These are phyloP conservation scores for Epichloe amarillans DNA, from an alignment of 2,329 filamentous ascomycete genomes.

Conservation along the genomic window DNA sequence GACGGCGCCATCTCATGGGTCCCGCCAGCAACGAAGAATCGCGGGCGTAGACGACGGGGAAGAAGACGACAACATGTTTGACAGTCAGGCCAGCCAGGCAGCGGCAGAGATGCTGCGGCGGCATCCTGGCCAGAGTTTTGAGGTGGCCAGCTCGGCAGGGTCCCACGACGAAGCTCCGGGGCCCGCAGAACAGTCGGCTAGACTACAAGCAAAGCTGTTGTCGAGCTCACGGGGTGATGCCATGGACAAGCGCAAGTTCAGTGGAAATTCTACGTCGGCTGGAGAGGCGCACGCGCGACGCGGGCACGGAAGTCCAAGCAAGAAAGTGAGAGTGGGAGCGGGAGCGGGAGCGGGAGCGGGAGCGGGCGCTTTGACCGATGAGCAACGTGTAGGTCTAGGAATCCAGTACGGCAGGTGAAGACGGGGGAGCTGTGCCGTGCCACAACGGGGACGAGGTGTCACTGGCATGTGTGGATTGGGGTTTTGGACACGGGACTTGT, in stretches of 20 bases:
- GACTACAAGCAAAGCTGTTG: constrained; percentile 38
- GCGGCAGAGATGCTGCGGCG: constrained; percentile 63
- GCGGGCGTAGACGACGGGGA: constrained; percentile 17
- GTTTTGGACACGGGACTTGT: too few species aligned
- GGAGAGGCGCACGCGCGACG: constrained; percentile 21
- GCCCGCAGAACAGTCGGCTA: constrained; percentile 29
- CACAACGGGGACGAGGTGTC: too few species aligned
- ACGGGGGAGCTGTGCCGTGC: neutral
- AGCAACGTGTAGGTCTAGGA: constrained; percentile 34
- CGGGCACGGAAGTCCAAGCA: constrained; percentile 32
- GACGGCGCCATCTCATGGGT: constrained; percentile 9
- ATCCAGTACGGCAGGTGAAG: constrained; percentile 32
- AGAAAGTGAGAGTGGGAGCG: constrained; percentile 33
- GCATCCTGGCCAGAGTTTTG: constrained; percentile 39
- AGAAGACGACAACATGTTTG: constrained; percentile 47
- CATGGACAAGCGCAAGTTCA: constrained; percentile 39
- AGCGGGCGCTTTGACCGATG: constrained; percentile 25
- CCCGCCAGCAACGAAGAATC: constrained; percentile 9
- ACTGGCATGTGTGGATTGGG: too few species aligned
- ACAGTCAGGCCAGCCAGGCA: constrained; percentile 65
- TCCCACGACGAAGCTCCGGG: constrained; percentile 31
- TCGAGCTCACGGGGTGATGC: constrained; percentile 30
- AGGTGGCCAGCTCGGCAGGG: constrained; percentile 29
- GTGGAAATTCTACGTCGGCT: constrained; percentile 18
- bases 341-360: constrained; percentile 26